Base-by-base conservation (phyloP, 179 eudicot genomes). In the Spergularia azorica region DNA sequence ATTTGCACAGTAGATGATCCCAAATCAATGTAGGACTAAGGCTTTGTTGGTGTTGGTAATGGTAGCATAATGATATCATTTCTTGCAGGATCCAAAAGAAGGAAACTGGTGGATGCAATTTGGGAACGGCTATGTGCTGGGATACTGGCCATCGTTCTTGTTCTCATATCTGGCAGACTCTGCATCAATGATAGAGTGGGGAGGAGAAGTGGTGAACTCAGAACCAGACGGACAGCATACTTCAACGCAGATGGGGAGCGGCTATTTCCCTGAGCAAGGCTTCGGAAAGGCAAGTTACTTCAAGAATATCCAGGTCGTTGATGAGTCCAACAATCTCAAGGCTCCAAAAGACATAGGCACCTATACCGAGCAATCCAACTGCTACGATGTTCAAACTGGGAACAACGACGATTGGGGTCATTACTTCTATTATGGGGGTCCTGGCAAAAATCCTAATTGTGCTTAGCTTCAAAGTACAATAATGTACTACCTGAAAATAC, bases 81-180 rank as follows among this genome's bases (percentile, higher is more conserved):
- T 41, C n/a, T 72, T 78, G 60, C 73, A 95, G 98, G 98, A 93
- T 84, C 97, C 97, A 52, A 91, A 89, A 80, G 97, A 93, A 82
- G 99, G 99, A 17, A 82, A 95, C 68, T 95, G 99, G 97, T 95
- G 99, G 97, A 93, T 95, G 99, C 99, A 95, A 73, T 95, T 93
- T 72, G 97, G 99, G 2, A 87, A 83, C 55, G 94, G 80, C 77
- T 88, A 91, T 61, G 97, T 93, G 54, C 16, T 93, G 81, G 98
- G 96, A 0, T 93, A 93, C 77, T 93, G 98, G 98, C 98, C 98
- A 1, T 86, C 97, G 1, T 90, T 92, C 88, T 80, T 93, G 81
- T 91, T 93, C 87, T 93, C 97, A 32, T 90, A 91, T 85, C 79
- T 91, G 75, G 89, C 95, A 1, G 98, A 93, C 71, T 90, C 97